Evolutionary conservation across 495 filamentous ascomycete species (phyloP).

Genomic region (Aspergillus funiculosus): DNA sequence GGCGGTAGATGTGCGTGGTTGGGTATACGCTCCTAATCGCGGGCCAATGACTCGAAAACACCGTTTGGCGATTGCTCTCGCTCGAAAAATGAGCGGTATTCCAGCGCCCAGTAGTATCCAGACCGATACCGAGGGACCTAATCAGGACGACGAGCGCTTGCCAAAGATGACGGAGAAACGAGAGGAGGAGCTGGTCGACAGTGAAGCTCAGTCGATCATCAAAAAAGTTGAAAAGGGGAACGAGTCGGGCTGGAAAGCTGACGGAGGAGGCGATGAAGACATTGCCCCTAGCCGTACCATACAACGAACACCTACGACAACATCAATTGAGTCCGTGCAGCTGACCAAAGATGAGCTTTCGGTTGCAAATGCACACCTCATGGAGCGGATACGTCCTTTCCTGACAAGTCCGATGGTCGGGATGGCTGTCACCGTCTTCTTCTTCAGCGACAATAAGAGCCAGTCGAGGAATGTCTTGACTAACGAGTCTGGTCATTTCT

Average conservation of each 20-base stretch:
- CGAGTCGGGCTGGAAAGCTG: slow-evolving; percentile 57
- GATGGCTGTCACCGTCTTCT: slow-evolving; percentile 79
- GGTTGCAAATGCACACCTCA: slow-evolving; percentile 75
- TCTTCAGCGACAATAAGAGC: slow-evolving; percentile 76
- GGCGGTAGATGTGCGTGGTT: slow-evolving; percentile 86
- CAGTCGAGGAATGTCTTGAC: slow-evolving; percentile 75
- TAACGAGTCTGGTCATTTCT: slow-evolving; percentile 83
- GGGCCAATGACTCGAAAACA: slow-evolving; percentile 88
- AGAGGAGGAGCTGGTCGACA: slow-evolving; percentile 61
- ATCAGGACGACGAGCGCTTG: slow-evolving; percentile 14
- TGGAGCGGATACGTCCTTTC: slow-evolving; percentile 83
- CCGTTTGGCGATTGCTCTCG: slow-evolving; percentile 74
- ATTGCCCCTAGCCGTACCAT: background rate
- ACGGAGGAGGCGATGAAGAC: slow-evolving; percentile 14
- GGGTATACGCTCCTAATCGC: slow-evolving; percentile 81
- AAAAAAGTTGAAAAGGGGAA: slow-evolving; percentile 63
- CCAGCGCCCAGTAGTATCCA: slow-evolving; percentile 51
- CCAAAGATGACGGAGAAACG: slow-evolving; percentile 21
- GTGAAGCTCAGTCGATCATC: slow-evolving; percentile 69
- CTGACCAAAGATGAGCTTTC: slow-evolving; percentile 67
- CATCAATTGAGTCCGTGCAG: slow-evolving; percentile 46
- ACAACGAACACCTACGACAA: slow-evolving; percentile 14
- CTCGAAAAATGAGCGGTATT: slow-evolving; percentile 77
- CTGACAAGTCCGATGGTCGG: slow-evolving; percentile 70
- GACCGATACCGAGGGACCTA: slow-evolving; percentile 25